Percentiles rank a stretch among this genome's conserved stretches.
Evolutionary conservation across 192 early-diverging fungal species (phyloP).

Genomic region (Funneliformis geosporum): DNA sequence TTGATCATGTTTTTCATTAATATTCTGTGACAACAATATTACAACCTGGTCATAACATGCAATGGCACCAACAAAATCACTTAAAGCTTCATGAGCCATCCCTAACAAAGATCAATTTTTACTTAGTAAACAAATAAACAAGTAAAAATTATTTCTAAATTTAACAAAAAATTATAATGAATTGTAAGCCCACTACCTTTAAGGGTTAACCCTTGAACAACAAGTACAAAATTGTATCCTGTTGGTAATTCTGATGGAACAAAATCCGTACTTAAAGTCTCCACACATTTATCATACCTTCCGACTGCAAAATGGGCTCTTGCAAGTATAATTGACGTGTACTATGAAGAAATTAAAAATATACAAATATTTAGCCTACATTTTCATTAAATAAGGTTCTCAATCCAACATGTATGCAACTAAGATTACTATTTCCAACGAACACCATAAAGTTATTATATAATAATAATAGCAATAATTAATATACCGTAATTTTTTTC

Average conservation of each 20-base stretch:
- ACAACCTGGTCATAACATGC: conserved; percentile 55
- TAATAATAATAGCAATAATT: too few species aligned
- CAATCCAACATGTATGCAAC: not conserved
- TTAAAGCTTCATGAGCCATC: conserved; percentile 52
- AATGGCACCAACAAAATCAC: conserved; percentile 47
- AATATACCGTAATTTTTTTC: too few species aligned
- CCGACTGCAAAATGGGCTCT: conserved; percentile 58
- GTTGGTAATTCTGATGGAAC: conserved; percentile 37
- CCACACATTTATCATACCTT: conserved; percentile 49
- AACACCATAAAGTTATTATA: not conserved
- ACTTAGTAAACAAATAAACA: not conserved
- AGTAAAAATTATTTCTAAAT: conserved; percentile 23
- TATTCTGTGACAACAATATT: conserved; percentile 40
- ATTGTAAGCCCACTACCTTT: conserved; percentile 43
- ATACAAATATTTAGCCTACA: not conserved
- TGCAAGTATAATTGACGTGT: conserved; percentile 56
- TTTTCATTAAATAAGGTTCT: not conserved
- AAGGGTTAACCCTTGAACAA: conserved; percentile 58
- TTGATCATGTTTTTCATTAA: conserved; percentile 50
- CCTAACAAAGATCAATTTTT: conserved; percentile 33
- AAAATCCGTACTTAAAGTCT: conserved; percentile 41
- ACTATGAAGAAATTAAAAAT: conserved; percentile 29
- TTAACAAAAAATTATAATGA: not conserved
- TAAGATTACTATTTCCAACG: not conserved
- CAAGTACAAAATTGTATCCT: conserved; percentile 62